phyloP scores from a whole-genome alignment of 352 stramenopile species.

The Pythium folliculosum region DNA sequence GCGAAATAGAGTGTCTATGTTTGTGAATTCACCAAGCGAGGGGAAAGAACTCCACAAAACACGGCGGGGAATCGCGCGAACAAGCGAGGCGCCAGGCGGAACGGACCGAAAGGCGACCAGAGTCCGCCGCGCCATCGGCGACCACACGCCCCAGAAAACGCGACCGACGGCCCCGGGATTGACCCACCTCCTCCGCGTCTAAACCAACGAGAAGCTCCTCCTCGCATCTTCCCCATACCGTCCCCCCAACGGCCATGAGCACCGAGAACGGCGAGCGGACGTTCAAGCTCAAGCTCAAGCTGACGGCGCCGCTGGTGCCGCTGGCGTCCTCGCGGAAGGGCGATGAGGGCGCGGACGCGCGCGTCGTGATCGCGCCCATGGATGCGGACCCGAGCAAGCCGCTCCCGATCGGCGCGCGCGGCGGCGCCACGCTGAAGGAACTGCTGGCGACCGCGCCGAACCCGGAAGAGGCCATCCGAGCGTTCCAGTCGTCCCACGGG shows the following conservation, averaged over 20 bases:
- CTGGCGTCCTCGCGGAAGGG: slow-evolving; percentile 11
- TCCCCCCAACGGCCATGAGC: slow-evolving; percentile 35
- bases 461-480: slow-evolving; percentile 78
- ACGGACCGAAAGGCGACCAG: not conserved
- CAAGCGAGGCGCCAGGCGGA: not conserved
- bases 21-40: slow-evolving; percentile 8
- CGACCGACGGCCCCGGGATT: too few species aligned
- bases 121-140: too few species aligned
- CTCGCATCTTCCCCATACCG: not conserved
- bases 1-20: not conserved
- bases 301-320: slow-evolving; percentile 36
- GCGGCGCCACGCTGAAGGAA: slow-evolving; percentile 77
- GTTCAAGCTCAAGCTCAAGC: slow-evolving; percentile 66
- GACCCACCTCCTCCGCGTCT: not conserved
- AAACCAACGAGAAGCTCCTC: not conserved
- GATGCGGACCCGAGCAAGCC: slow-evolving; percentile 34
- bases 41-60: slow-evolving; percentile 17
- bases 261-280: slow-evolving; percentile 17
- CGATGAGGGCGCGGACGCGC: slow-evolving; percentile 23
- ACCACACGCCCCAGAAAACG: not conserved
- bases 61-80: slow-evolving; percentile 7
- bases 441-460: slow-evolving; percentile 83
- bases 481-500: slow-evolving; percentile 72
- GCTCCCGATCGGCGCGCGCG: slow-evolving; percentile 69
- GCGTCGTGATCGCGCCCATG: slow-evolving; percentile 26